Evolutionary conservation across 78 protist genomes (phyloP), one percentile per base, ranked within the genome.

Genomic region (Dictyostelium purpureum): DNA sequence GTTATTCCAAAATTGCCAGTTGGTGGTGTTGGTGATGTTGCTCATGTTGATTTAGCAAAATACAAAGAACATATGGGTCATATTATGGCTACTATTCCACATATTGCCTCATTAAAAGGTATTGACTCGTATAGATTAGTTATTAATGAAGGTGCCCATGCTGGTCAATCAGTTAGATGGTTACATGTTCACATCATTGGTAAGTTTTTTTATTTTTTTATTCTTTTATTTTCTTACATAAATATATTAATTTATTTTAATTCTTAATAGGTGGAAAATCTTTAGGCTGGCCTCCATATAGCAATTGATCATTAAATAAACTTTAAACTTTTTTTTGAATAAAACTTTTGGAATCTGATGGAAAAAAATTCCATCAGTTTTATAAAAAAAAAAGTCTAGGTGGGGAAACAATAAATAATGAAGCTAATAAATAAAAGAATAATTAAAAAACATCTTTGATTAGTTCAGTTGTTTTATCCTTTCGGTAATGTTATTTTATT

Each of bases 251-350:
- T n/a, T n/a, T n/a, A n/a, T n/a, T n/a, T n/a, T n/a, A n/a, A n/a
- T n/a, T n/a, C n/a, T n/a, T n/a, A n/a, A n/a, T n/a, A n/a, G n/a
- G 90, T 71, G 90, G 90, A 19, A 83, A 73, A 83, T 63, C 38
- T 70, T 9, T 83, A 16, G 42, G 12, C 4, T 83, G 90, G 90
- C 90, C 90, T 70, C 89, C 89, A 14, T n/a, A n/a, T n/a, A n/a
- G n/a, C n/a, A n/a, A n/a, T n/a, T n/a, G n/a, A n/a, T n/a, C n/a
- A n/a, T n/a, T n/a, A n/a, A n/a, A n/a, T n/a, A n/a, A n/a, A n/a
- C n/a, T n/a, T n/a, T n/a, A n/a, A n/a, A 10, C 52, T 47, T n/a
- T n/a, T n/a, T n/a, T n/a, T n/a, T n/a, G n/a, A n/a, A n/a, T n/a
- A n/a, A n/a, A n/a, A n/a, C n/a, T n/a, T n/a, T n/a, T n/a, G n/a